Evolutionary conservation across 176 grass and related monocot species (phyloP), one percentile per base, ranked within the genome.

Genomic region (Dendrocalamus sinicus): DNA sequence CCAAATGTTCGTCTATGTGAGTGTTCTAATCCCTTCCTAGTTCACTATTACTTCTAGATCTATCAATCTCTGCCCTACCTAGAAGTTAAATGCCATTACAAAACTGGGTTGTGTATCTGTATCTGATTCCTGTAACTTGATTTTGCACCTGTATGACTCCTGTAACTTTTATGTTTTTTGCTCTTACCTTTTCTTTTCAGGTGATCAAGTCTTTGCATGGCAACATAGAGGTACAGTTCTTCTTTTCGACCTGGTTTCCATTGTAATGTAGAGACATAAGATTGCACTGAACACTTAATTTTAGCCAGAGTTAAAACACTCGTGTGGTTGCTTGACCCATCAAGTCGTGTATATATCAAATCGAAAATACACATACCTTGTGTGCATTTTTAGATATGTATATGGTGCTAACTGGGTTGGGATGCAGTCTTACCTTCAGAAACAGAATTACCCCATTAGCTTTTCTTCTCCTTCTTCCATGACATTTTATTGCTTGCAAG

Each of bases 161-260:
- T 60, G 14, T 24, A 59, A 30, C 1, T 45, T 45, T 63, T 40
- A 43, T 72, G 22, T 76, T 40, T 14, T 77, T 12, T 51, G 62
- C 23, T 67, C 32, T 70, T 30, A 68, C 8, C 32, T 39, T 53
- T 39, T 53, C 14, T 73, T 75, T 79, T 54, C 90, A 95, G 93
- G 86, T 89, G 7, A 85, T 92, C 66, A 95, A 79, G 78, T 78
- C 80, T 69, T 37, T 92, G 76, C 90, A 92, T 82, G 52, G 23
- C 58, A 89, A 87, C 64, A 84, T 92, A 82, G 60, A 78, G 90
- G 93, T 95, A 84, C 66, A 45, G 3, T 70, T 81, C 16, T 70
- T 75, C 40, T 20, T 59, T 54, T 63, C 77, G 39, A 41, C 48
- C 69, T 91, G 54, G 32, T 48, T 65, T 66, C 70, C 30, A 52